Conservation (phyloP, 1,284 basidiomycete genomes). For the Schizophyllum commune region DNA sequence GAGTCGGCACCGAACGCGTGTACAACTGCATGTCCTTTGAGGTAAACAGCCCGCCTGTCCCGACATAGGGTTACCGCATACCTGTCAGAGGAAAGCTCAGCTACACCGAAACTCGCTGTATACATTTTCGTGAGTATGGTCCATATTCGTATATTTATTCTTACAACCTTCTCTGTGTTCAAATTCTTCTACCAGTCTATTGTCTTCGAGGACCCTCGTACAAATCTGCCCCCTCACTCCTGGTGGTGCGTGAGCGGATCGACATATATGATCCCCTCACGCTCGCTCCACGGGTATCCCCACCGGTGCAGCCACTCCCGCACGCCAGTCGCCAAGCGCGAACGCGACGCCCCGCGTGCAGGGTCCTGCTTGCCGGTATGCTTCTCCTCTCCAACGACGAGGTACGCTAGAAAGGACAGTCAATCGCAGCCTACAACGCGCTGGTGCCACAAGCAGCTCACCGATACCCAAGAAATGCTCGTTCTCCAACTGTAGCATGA, state of each 20-base stretch:
- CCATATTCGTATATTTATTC: too few species aligned
- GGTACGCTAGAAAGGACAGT: slow-evolving; percentile 52
- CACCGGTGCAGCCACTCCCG: slow-evolving; percentile 87
- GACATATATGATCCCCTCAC: slow-evolving; percentile 83
- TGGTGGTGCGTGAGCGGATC: slow-evolving; percentile 66
- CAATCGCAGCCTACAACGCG: slow-evolving; percentile 1
- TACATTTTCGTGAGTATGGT: too few species aligned
- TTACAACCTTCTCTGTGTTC: too few species aligned
- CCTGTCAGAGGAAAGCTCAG: too few species aligned
- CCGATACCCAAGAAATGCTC: slow-evolving; percentile 83
- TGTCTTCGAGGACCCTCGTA: too few species aligned
- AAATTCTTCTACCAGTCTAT: too few species aligned
- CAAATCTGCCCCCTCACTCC: too few species aligned
- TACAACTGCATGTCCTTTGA: too few species aligned
- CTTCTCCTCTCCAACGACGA: slow-evolving; percentile 92
- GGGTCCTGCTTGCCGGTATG: slow-evolving; percentile 87
- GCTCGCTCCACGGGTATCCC: slow-evolving; percentile 95
- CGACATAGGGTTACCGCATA: too few species aligned
- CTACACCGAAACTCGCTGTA: too few species aligned
- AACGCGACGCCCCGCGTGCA: slow-evolving; percentile 72
- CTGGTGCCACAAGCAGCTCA: slow-evolving; percentile 27
- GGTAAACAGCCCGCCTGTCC: too few species aligned
- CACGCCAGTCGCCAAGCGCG: slow-evolving; percentile 76
- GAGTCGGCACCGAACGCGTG: too few species aligned
- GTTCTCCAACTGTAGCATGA: slow-evolving; percentile 57